Percentiles rank a stretch among this genome's conserved stretches.
Conservation (phyloP, 192 early-diverging fungal species). For the Coemansia sp. region DNA sequence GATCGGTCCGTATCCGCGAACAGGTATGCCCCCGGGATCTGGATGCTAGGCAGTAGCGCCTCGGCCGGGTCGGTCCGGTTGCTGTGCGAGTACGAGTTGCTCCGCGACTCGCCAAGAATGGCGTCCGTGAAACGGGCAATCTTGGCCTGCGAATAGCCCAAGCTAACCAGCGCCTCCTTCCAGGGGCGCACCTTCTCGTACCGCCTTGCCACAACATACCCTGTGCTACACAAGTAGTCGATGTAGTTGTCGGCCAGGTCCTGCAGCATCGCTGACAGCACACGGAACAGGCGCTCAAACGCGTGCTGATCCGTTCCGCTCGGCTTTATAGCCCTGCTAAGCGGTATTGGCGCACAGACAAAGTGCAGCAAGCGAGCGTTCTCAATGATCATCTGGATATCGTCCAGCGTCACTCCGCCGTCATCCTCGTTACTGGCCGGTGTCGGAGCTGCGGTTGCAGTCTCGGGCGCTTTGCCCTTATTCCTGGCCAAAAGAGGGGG, state of each 20-base stretch:
- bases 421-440: not conserved
- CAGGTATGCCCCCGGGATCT: conserved; percentile 35
- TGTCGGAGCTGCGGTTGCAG: too few species aligned
- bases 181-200: conserved; percentile 28
- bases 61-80: not conserved
- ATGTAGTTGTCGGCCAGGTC: conserved; percentile 47
- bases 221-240: conserved; percentile 45
- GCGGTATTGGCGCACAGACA: conserved; percentile 44
- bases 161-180: conserved; percentile 24
- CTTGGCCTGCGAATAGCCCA: conserved; percentile 28
- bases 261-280: conserved; percentile 44
- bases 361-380: conserved; percentile 43
- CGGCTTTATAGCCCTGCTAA: conserved; percentile 29
- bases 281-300: conserved; percentile 29
- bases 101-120: conserved; percentile 9
- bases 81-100: conserved; percentile 2
- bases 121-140: conserved; percentile 14
- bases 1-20: conserved; percentile 46
- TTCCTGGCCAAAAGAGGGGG: not conserved
- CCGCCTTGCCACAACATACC: conserved; percentile 34
- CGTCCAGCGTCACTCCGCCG: conserved; percentile 26
- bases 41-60: conserved; percentile 27
- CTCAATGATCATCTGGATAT: conserved; percentile 40
- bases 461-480: not conserved
- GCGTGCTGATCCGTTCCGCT: conserved; percentile 20